phyloP scores from a whole-genome alignment of 2,329 filamentous ascomycete species.

The Simplicillium aogashimaense region DNA sequence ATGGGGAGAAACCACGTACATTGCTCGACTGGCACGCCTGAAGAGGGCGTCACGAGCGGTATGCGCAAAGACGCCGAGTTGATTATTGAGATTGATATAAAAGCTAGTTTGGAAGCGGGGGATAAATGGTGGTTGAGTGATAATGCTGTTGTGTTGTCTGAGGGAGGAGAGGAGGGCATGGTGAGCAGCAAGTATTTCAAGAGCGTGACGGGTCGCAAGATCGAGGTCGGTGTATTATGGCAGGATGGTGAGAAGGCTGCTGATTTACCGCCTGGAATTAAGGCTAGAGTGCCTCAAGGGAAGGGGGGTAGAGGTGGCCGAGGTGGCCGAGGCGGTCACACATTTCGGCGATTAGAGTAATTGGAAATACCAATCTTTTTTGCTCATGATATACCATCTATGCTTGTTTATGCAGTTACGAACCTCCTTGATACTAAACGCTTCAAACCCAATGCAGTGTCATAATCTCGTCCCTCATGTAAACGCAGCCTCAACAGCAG shows the following conservation, averaged over 20 bases:
- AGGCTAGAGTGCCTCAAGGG: conserved; percentile 34
- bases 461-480: background rate
- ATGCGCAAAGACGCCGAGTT: conserved; percentile 73
- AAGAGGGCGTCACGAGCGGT: conserved; percentile 57
- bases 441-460: too few species aligned
- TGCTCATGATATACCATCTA: too few species aligned
- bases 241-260: conserved; percentile 56
- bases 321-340: too few species aligned
- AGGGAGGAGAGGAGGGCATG: conserved; percentile 47
- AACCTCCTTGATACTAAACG: too few species aligned
- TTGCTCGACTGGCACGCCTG: conserved; percentile 67
- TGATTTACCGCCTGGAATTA: conserved; percentile 54
- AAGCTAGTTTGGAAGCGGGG: conserved; percentile 50
- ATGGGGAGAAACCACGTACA: conserved; percentile 89
- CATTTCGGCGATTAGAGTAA: too few species aligned
- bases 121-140: conserved; percentile 71
- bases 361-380: too few species aligned
- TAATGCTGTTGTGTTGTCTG: conserved; percentile 65
- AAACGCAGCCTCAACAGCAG: background rate
- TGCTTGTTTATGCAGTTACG: too few species aligned
- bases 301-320: conserved; percentile 34
- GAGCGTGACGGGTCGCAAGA: conserved; percentile 54
- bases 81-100: conserved; percentile 67
- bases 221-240: conserved; percentile 57
- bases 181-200: conserved; percentile 60